Evolutionary conservation across 1,284 basidiomycete genomes (phyloP), one percentile per base, ranked within the genome.

Genomic region (Coriolopsis trogii): DNA sequence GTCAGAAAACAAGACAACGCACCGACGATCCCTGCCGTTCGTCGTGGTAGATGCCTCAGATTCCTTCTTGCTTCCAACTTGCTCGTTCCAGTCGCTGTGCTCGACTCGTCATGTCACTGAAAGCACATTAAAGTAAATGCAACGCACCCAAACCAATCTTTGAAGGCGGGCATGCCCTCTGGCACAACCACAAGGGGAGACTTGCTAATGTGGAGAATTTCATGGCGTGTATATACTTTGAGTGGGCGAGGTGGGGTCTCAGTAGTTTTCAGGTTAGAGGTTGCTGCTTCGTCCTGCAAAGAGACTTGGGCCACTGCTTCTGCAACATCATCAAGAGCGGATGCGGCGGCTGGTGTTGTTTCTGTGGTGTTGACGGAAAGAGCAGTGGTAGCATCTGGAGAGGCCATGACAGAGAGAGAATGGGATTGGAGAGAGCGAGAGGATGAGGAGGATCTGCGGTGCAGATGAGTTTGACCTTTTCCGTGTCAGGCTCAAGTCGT

Each of bases 101-200:
- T 53, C 46, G 56, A 33, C 55, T 40, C 51, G 57, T 62, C 61
- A 53, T 16, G 55, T 51, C 33, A 38, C 47, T 52, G 41, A 45
- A 30, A 51, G 41, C 44, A 41, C 68, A 46, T 40, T 41, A 33
- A 16, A 34, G 18, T 49, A 20, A 41, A 30, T 21, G 30, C 20
- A 29, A 70, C 84, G 56, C 69, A 93, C 91, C 92, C 92, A 71
- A 92, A 94, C 92, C 92, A 94, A 40, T 87, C 82, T 70, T 86
- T 91, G 49, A 94, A 73, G 37, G 81, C 71, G 43, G 91, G 91
- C 91, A 94, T 93, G 58, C 79, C 80, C 54, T 73, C 66, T 6
- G 92, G 92, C 39, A 76, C 73, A 52, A 78, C 75, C 25, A 94
- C 87, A 28, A 94, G 72, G n/a, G 87, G 84, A n/a, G 91, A 93